Conservation (phyloP, 2,329 filamentous ascomycete genomes). For the Botryosphaeria agaves region DNA sequence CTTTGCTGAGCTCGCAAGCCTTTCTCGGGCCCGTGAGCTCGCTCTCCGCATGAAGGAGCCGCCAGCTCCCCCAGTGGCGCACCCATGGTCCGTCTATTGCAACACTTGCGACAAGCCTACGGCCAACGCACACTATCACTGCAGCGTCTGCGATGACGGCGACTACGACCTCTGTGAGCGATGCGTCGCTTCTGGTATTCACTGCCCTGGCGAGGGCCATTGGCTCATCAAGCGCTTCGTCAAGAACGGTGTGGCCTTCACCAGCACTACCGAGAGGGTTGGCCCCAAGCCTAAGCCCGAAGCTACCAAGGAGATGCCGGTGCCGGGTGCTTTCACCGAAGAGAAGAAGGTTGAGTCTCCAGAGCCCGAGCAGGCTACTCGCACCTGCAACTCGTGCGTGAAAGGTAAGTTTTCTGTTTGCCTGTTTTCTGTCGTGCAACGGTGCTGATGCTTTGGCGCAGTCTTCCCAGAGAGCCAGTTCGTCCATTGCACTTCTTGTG, state of each 20-base stretch:
- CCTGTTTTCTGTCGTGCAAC: too few species aligned
- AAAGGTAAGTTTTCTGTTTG: constrained; percentile 38
- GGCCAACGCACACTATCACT: constrained; percentile 78
- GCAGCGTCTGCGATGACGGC: constrained; percentile 78
- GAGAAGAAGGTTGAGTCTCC: constrained; percentile 22
- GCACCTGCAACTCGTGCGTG: constrained; percentile 59
- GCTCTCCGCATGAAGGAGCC: constrained; percentile 22
- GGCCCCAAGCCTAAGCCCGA: constrained; percentile 39
- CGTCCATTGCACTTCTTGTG: constrained; percentile 68
- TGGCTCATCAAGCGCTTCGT: constrained; percentile 90
- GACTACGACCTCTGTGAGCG: constrained; percentile 83
- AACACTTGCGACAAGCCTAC: constrained; percentile 74
- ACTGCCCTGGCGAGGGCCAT: constrained; percentile 65
- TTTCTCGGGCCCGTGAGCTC: constrained; percentile 10
- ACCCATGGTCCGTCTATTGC: constrained; percentile 71
- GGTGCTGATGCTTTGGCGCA: constrained; percentile 1
- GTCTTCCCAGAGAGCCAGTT: constrained; percentile 56
- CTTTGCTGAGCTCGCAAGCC: constrained; percentile 11
- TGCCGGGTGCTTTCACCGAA: constrained; percentile 25
- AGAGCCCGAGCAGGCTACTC: constrained; percentile 25
- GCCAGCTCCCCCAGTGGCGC: constrained; percentile 15
- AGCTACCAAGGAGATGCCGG: constrained; percentile 19
- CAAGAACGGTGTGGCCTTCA: constrained; percentile 59
- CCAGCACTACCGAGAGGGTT: constrained; percentile 71
- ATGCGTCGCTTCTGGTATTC: constrained; percentile 59